Evolutionary conservation across 805 yeast species (phyloP), one percentile per base, ranked within the genome.

Genomic region (Yarrowia sp.): DNA sequence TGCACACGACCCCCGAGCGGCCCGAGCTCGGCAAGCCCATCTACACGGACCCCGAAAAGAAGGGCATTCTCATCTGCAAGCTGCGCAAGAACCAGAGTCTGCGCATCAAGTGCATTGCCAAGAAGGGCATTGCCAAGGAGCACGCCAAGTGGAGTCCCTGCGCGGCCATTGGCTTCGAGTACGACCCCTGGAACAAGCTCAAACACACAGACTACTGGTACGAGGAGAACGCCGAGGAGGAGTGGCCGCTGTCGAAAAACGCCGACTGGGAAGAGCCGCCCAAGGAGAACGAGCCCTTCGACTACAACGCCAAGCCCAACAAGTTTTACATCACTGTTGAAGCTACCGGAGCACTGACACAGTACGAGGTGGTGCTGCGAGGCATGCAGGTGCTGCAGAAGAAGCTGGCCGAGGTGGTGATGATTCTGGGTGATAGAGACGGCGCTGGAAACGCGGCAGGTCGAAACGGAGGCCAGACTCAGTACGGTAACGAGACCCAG

Each of bases 101-200:
- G 73, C 86, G 89, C 72, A 80, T 95, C 69, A 88, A 89, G 72
- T 95, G 99, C 79, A 89, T 95, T 70, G 99, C 99, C 67, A 95
- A 95, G 79, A 95, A 95, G 81, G 99, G 98, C 52, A 92, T 92
- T 69, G 91, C 97, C 61, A 93, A 93, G 77, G 99, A 95, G 77
- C 99, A 95, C 76, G 97, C 99, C 61, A 95, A 95, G 76, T 95
- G 99, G 99, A 88, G 95, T 8, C 98, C 99, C 13, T 90, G 96
- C 72, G 85, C 98, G 0, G 98, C 98, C 24, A 85, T 94, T 67
- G 98, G 96, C 19, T 94, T 94, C 74, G 99, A 94, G 78, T 94
- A 94, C 76, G 99, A 94, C 75, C 99, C 99, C n/a, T 94, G 97
- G 96, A 95, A 95, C 79, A 95, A 94, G 79, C 83, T 95, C 74